Base-by-base conservation (phyloP, 306 rosid genomes). In the Ochetophila trinervis region DNA sequence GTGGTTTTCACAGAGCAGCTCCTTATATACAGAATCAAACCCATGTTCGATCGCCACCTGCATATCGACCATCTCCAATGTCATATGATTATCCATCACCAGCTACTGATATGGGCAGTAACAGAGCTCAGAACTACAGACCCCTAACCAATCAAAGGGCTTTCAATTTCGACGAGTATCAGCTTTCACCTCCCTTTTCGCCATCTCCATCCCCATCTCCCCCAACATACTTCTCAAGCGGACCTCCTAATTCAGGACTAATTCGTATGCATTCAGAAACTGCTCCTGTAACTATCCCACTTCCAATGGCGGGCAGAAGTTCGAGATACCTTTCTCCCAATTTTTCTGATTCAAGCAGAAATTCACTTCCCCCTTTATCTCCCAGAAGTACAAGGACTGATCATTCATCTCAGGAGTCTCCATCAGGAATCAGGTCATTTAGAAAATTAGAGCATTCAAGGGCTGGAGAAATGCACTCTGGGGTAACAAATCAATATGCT, bases 181-280 rank as follows among this genome's bases (percentile, higher is more conserved):
- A 81, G 75, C 96, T 90, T 51, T 90, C 96, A 62, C 96, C 96
- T 75, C 96, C 96, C 27, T 90, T 90, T 79, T 87, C 95, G 23
- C 63, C 85, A 53, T 86, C 91, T 23, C 85, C 80, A 48, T 90
- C 96, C 58, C 90, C 95, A 57, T 90, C 96, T 17, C 88, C 88
- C 9, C 91, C 89, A 60, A 73, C 83, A 19, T 75, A 75, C 82
- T 51, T 82, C 35, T 58, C 70, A 45, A 30, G 66, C 66, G 86
- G 77, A 30, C 73, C 61, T 72, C 84, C 81, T 55, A 65, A 44
- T 64, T 64, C 71, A 10, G 73, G 81, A 67, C 86, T 68, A 49
- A 73, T 79, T 15, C 87, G 85, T 57, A 62, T 78, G 44, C 86
- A 59, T 59, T 62, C 96, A 44, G 93, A 85, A 83, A 84, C 91